Percentiles rank a stretch among this genome's conserved stretches.
These are phyloP conservation scores for Pseudozyma sp. DNA, from an alignment of 1,284 basidiomycete species.

Conservation along the genomic window DNA sequence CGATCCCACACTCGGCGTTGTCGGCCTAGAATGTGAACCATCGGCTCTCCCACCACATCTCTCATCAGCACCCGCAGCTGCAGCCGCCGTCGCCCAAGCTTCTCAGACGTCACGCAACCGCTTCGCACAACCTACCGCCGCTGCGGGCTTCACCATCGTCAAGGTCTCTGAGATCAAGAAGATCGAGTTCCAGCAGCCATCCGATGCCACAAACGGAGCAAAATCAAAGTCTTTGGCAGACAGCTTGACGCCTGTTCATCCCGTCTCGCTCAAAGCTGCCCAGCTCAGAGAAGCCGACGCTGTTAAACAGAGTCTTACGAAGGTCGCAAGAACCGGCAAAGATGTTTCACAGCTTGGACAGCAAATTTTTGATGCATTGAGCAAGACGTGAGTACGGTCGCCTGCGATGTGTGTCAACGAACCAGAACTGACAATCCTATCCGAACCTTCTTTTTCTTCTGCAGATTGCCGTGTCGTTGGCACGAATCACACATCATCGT, in stretches of 20 bases:
- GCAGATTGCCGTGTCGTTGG: constrained; percentile 66
- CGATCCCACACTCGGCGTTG: constrained; percentile 54
- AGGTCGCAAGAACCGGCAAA: constrained; percentile 50
- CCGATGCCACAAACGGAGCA: constrained; percentile 12
- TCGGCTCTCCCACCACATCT: constrained; percentile 31
- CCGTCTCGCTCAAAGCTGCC: constrained; percentile 47
- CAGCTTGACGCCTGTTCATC: constrained; percentile 35
- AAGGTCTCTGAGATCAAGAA: constrained; percentile 57
- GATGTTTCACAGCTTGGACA: constrained; percentile 59
- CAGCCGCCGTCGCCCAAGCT: constrained; percentile 44
- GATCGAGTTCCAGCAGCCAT: constrained; percentile 42
- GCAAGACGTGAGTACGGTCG: constrained; percentile 62
- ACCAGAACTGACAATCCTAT: not conserved
- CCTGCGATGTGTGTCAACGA: not conserved
- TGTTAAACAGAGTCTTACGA: constrained; percentile 47
- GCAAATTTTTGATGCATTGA: constrained; percentile 62
- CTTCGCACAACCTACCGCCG: constrained; percentile 24
- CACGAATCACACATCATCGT: constrained; percentile 67
- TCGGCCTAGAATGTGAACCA: constrained; percentile 58
- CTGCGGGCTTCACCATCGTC: constrained; percentile 61
- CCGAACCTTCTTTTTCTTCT: not conserved
- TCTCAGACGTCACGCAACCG: constrained; percentile 41
- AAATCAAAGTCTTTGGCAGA: constrained; percentile 9
- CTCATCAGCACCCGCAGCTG: constrained; percentile 43
- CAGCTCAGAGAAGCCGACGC: constrained; percentile 54